phyloP scores from a whole-genome alignment of 768 basidiomycete species.

The Leucosporidium creatinivorum region DNA sequence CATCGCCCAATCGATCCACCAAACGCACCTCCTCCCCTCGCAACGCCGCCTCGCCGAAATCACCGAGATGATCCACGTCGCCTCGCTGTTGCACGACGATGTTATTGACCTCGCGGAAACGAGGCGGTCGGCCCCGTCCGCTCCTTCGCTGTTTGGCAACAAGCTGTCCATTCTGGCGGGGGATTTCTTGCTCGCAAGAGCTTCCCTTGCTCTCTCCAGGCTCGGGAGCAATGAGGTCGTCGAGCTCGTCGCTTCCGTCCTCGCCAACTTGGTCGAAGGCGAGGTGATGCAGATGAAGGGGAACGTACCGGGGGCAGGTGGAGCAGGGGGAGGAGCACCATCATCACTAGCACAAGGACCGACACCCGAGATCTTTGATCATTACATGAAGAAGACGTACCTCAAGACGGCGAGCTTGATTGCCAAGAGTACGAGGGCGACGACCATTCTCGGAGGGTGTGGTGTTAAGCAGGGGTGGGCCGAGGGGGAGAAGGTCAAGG shows the following conservation, averaged over 20 bases:
- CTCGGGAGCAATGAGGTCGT: slow-evolving; percentile 84
- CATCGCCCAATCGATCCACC: background rate
- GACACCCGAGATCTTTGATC: slow-evolving; percentile 44
- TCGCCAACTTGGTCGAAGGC: slow-evolving; percentile 93
- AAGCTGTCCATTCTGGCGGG: slow-evolving; percentile 90
- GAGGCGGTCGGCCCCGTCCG: slow-evolving; percentile 61
- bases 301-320: slow-evolving; percentile 33
- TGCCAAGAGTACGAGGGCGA: slow-evolving; percentile 76
- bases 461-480: slow-evolving; percentile 41
- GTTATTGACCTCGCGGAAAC: slow-evolving; percentile 69
- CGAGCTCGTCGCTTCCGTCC: slow-evolving; percentile 82
- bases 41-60: slow-evolving; percentile 91
- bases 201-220: slow-evolving; percentile 75
- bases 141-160: slow-evolving; percentile 74
- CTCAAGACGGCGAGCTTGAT: slow-evolving; percentile 84
- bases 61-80: slow-evolving; percentile 96
- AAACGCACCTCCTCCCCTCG: slow-evolving; percentile 58
- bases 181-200: slow-evolving; percentile 88
- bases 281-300: slow-evolving; percentile 71
- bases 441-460: slow-evolving; percentile 79
- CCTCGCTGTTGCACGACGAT: slow-evolving; percentile 85
- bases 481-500: slow-evolving; percentile 75
- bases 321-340: too few species aligned
- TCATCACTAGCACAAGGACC: slow-evolving; percentile 14
- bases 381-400: slow-evolving; percentile 87